phyloP scores from a whole-genome alignment of 371 early-diverging fungal genomes.

The Apophysomyces trapeziformis region DNA sequence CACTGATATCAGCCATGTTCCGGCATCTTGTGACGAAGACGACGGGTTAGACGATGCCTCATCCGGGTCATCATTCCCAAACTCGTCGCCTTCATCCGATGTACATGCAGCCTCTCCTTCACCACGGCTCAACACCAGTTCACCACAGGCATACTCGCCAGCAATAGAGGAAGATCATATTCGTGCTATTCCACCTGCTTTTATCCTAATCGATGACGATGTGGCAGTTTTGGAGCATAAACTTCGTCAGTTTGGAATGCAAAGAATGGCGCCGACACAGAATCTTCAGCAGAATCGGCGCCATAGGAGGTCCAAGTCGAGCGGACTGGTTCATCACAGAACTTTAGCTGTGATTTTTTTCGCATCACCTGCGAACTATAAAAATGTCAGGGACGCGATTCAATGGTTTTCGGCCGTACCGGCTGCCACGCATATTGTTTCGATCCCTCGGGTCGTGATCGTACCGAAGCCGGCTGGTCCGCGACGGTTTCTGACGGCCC shows the following conservation, averaged over 20 bases:
- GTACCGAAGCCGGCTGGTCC: slow-evolving; percentile 68
- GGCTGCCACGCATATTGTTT: slow-evolving; percentile 19
- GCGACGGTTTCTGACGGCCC: slow-evolving; percentile 56
- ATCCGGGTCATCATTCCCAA: background rate
- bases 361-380: slow-evolving; percentile 55
- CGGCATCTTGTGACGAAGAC: slow-evolving; percentile 19
- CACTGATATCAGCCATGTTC: slow-evolving; percentile 48
- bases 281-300: slow-evolving; percentile 14
- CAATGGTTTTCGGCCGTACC: slow-evolving; percentile 27
- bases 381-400: slow-evolving; percentile 54
- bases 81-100: background rate
- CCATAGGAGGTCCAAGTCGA: slow-evolving; percentile 15
- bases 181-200: slow-evolving; percentile 40
- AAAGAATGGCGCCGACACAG: slow-evolving; percentile 25
- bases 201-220: slow-evolving; percentile 63
- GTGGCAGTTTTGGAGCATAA: slow-evolving; percentile 46
- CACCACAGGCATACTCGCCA: slow-evolving; percentile 30
- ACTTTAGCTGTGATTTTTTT: slow-evolving; percentile 61
- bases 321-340: slow-evolving; percentile 34
- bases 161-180: slow-evolving; percentile 18
- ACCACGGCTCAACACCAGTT: slow-evolving; percentile 3
- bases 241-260: slow-evolving; percentile 38
- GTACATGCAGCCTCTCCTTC: background rate
- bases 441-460: slow-evolving; percentile 58
- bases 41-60: background rate